Evolutionary conservation across 345 rosid species (phyloP).

Genomic region (Hibiscus trionum): DNA sequence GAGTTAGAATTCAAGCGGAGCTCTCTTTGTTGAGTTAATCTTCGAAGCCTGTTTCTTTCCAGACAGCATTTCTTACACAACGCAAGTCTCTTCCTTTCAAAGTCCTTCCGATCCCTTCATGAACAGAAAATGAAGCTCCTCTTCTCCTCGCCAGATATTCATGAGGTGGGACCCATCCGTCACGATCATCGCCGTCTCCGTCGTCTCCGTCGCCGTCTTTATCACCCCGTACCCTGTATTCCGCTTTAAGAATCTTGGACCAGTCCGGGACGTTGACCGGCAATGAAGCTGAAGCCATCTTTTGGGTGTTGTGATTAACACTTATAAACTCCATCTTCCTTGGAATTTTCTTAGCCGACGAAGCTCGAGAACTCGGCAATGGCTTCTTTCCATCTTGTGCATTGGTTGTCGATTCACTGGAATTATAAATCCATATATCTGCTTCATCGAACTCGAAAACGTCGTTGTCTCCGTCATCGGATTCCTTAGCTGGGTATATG

Average conservation of each 20-base stretch:
- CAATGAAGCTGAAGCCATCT: constrained; percentile 36
- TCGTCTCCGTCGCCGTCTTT: background rate
- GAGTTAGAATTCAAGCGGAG: no score
- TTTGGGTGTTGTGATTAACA: background rate
- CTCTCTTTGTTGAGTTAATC: no score
- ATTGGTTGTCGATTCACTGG: constrained; percentile 11
- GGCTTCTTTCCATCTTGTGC: constrained; percentile 28
- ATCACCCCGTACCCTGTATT: constrained; percentile 23
- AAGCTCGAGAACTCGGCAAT: constrained; percentile 24
- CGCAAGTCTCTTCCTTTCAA: constrained; percentile 55
- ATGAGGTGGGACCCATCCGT: constrained; percentile 45
- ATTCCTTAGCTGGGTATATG: constrained; percentile 31
- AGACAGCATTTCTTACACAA: no score
- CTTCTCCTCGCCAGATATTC: constrained; percentile 51
- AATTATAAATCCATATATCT: constrained; percentile 28
- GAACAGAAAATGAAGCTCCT: constrained; percentile 47
- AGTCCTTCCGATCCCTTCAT: constrained; percentile 53
- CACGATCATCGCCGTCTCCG: background rate
- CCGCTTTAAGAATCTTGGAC: constrained; percentile 64
- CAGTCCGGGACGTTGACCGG: constrained; percentile 78
- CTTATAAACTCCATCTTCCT: constrained; percentile 18
- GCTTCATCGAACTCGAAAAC: constrained; percentile 58
- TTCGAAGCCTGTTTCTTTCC: no score
- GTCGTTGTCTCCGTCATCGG: background rate
- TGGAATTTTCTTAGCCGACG: constrained; percentile 24